phyloP scores from a whole-genome alignment of 176 grass and related monocot species.

The Chrysopogon serrulatus region DNA sequence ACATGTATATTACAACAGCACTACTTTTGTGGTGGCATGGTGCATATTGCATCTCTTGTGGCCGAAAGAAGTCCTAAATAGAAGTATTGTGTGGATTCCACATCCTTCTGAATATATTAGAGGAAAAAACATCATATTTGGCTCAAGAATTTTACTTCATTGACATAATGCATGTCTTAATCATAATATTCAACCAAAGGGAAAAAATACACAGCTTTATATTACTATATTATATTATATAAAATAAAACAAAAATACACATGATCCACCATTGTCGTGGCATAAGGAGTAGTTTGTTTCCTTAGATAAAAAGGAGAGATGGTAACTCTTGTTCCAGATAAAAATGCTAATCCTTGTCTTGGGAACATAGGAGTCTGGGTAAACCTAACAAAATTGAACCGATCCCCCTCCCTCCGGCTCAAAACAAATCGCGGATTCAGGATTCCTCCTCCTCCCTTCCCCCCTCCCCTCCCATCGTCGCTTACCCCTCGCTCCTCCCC shows the following conservation, averaged over 20 bases:
- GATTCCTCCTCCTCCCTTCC: neutral
- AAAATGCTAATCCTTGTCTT: neutral
- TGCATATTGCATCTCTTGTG: too few species aligned
- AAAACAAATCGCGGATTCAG: constrained; percentile 18
- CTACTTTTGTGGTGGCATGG: too few species aligned
- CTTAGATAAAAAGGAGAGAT: neutral
- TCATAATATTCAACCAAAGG: too few species aligned
- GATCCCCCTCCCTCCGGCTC: constrained; percentile 17
- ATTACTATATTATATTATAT: neutral
- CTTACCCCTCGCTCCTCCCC: neutral
- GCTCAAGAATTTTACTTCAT: too few species aligned
- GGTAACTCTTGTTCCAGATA: neutral
- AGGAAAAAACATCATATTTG: too few species aligned
- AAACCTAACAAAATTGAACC: constrained; percentile 32
- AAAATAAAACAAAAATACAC: neutral
- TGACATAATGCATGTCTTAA: too few species aligned
- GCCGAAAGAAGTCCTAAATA: too few species aligned
- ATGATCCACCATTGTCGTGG: neutral
- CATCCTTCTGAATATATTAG: too few species aligned
- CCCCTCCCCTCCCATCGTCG: neutral
- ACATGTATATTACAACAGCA: too few species aligned
- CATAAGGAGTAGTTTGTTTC: neutral
- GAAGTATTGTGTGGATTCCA: too few species aligned
- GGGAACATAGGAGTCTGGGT: neutral
- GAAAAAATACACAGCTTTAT: too few species aligned